A percentile compares a stretch with the other conserved stretches of the same genome.
These are phyloP conservation scores for Daldinia decipiens DNA, from an alignment of 495 filamentous ascomycete species.

Conservation along the genomic window DNA sequence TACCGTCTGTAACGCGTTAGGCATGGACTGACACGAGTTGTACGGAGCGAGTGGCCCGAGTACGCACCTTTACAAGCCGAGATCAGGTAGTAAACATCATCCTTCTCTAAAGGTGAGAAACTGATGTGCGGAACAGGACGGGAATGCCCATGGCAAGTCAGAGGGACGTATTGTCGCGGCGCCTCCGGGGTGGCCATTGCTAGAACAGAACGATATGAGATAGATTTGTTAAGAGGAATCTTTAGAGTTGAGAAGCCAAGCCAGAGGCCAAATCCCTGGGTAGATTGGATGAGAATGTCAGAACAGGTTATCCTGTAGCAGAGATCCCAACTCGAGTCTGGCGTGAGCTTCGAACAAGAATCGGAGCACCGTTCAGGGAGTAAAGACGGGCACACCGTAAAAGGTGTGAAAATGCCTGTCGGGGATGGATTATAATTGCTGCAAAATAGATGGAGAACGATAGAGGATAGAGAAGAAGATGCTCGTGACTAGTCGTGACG, in stretches of 20 bases:
- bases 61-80: constrained; percentile 94
- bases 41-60: background rate
- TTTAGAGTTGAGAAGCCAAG: background rate
- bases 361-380: background rate
- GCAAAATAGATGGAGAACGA: background rate
- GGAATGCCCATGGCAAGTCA: constrained; percentile 97
- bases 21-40: constrained; percentile 8
- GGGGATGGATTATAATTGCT: background rate
- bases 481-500: constrained; percentile 27
- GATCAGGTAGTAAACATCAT: constrained; percentile 91
- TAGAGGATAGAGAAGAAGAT: constrained; percentile 3
- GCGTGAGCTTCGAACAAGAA: background rate
- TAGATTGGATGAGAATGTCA: background rate
- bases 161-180: constrained; percentile 73
- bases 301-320: background rate
- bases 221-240: background rate
- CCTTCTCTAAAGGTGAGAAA: constrained; percentile 85
- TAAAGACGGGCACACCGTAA: background rate
- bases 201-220: background rate
- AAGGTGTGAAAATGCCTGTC: background rate
- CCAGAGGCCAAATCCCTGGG: background rate
- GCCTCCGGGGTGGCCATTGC: constrained; percentile 58
- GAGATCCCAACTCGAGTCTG: background rate
- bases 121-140: constrained; percentile 94
- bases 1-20: constrained; percentile 73